A percentile compares a stretch with the other conserved stretches of the same genome.
These are phyloP conservation scores for Asterionellopsis glacialis DNA, from an alignment of 108 stramenopile species.

Conservation along the genomic window DNA sequence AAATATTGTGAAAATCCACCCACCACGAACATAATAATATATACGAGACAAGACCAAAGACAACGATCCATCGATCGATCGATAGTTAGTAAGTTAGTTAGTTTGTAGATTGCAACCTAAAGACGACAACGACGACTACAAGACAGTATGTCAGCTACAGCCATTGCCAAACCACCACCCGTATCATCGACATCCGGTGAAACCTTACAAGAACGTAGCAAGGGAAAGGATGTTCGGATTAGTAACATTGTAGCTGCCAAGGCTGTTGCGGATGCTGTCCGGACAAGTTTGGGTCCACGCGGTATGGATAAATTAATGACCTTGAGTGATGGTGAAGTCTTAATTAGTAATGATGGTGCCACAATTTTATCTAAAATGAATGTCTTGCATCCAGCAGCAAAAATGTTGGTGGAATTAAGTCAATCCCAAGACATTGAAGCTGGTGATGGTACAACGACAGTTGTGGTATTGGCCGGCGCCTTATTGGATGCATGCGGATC, in stretches of 20 bases:
- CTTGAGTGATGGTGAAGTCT: slow-evolving; percentile 88
- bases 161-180: too few species aligned
- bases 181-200: slow-evolving; percentile 37
- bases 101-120: too few species aligned
- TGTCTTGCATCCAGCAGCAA: slow-evolving; percentile 97
- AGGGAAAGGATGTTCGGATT: slow-evolving; percentile 95
- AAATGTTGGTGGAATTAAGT: slow-evolving; percentile 97
- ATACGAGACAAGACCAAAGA: too few species aligned
- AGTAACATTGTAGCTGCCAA: slow-evolving; percentile 99
- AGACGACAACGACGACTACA: too few species aligned
- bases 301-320: slow-evolving; percentile 99
- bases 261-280: slow-evolving; percentile 93
- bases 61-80: too few species aligned
- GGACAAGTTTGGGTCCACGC: slow-evolving; percentile 97
- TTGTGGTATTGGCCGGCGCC: slow-evolving; percentile 97
- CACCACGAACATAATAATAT: too few species aligned
- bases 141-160: too few species aligned
- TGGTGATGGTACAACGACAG: slow-evolving; percentile 94
- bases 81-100: too few species aligned
- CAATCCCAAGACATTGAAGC: slow-evolving; percentile 99
- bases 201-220: slow-evolving; percentile 75
- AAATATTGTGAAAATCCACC: too few species aligned
- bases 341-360: slow-evolving; percentile 99
- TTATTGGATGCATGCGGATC: slow-evolving; percentile 87
- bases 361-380: slow-evolving; percentile 97